Evolutionary conservation across 345 rosid genomes (phyloP), one percentile per base, ranked within the genome.

Genomic region (Brassica carinata): DNA sequence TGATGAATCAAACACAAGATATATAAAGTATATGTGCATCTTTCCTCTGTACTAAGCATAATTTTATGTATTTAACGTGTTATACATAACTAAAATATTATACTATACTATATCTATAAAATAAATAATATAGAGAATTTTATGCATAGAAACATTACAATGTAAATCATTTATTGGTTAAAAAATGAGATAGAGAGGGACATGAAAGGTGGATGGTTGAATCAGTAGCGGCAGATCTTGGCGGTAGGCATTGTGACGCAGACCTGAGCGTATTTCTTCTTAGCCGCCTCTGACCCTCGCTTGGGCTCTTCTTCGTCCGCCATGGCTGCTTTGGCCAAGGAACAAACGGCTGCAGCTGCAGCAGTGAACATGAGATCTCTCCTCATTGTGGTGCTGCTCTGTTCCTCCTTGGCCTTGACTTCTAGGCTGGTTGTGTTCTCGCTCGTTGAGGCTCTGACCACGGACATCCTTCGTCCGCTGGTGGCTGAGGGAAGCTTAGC

Each of bases 171-270:
- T 23, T 23, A 23, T 23, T 23, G 26, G 26, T 1, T 23, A 23
- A 23, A 1, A 23, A n/a, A n/a, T n/a, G 29, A 58, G 70, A 79
- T 29, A 69, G 75, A 69, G 45, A 40, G 45, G n/a, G 7, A 5
- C 55, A 73, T 73, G 33, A 38, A 36, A 19, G 61, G 40, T 51
- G 23, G 15, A 0, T 67, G 15, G 59, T 33, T 59, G 23, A 26
- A 83, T 87, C 85, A 85, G 71, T 89, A 85, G 81, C 8, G 90
- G 75, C 94, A 91, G 69, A 87, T 78, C 15, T 63, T 79, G 48
- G 96, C 93, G 0, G 98, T 87, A 27, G 98, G 97, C 90, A 85
- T 87, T 10, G 88, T 85, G 40, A 92, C 89, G 71, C 92, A 90
- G 63, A 90, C 4, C 63, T 89, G 87, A 63, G 84, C 90, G 64